Base-by-base conservation (phyloP, 306 rosid species). In the Dryas drummondii region DNA sequence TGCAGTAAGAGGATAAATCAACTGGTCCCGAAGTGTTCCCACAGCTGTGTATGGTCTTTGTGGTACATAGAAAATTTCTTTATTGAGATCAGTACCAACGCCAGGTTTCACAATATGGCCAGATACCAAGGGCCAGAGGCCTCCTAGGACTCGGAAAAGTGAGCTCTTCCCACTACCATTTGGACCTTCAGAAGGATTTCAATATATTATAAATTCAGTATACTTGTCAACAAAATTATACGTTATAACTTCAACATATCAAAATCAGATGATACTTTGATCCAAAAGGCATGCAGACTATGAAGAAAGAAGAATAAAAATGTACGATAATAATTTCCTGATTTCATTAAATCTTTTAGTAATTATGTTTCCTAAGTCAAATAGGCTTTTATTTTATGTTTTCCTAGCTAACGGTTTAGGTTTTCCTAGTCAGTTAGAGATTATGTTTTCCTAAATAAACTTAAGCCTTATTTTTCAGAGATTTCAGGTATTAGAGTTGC, bases 151-250 rank as follows among this genome's bases (percentile, higher is more conserved):
- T 63, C 99, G 89, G 83, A 96, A 96, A 82, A 96, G 99, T 5
- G 99, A 92, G 86, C 99, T 96, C 87, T 96, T 96, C 70, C 99
- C 99, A 68, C 99, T 96, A 54, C 99, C 99, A 86, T 96, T 96
- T 80, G 99, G 99, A 89, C 99, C 99, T 94, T 86, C 84, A 85
- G 75, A 46, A 77, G 59, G 75, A 82, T 80, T 27, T 63, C 4
- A 54, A 66, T 55, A 76, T 64, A 66, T 48, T 76, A 51, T 40
- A n/a, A 72, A 40, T 75, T 68, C 82, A 88, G 68, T 73, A 26
- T 51, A 74, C 58, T 49, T 53, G 71, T 12, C 49, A 54, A 37
- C 48, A 41, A 13, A 70, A 4, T 5, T 8, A 70, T 3, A 26
- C 9, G 19, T 15, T 22, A 49, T 6, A 51, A 51, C 19, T 37